Base-by-base conservation (phyloP, 192 early-diverging fungal species). In the Linnemannia exigua region DNA sequence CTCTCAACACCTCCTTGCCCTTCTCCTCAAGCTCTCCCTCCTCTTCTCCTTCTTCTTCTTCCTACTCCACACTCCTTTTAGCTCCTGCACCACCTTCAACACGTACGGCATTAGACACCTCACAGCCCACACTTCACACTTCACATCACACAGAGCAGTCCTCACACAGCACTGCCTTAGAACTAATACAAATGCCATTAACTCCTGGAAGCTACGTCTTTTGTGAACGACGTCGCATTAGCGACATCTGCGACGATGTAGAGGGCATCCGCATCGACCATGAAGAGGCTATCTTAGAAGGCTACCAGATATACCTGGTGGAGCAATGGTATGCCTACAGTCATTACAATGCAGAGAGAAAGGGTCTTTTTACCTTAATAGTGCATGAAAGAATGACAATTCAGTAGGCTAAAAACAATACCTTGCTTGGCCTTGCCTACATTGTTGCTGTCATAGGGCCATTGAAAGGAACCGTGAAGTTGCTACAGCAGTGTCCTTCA, bases 401-500 rank as follows among this genome's bases (percentile, higher is more conserved):
- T n/a, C n/a, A n/a, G n/a, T n/a, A 54, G 52, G 52, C 52, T 17
- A 25, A 68, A 25, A 25, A 17, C n/a, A n/a, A n/a, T n/a, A n/a
- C n/a, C n/a, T n/a, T n/a, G n/a, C n/a, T n/a, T n/a, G n/a, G n/a
- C n/a, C n/a, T n/a, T 31, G 33, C 48, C 33, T 15, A 31, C 47
- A 19, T 12, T 28, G 46, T 67, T 5, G 5, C 37, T 38, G 0
- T 15, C 16, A 48, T 22, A 86, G 84, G 84, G 78, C 84, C 17
- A 86, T 86, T 47, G 84, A 86, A 58, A 74, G 84, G 19, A 86
- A 86, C 46, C 84, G 84, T 11, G 84, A 86, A 41, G 84, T 86
- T 7, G 73, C 84, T 20, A 86, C 84, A 17, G 70, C 84, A 15
- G 75, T 86, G 12, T 86, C 84, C 22, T 86, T 86, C 33, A 86